phyloP scores from a whole-genome alignment of 495 filamentous ascomycete genomes.

The Chaetomium tenue region DNA sequence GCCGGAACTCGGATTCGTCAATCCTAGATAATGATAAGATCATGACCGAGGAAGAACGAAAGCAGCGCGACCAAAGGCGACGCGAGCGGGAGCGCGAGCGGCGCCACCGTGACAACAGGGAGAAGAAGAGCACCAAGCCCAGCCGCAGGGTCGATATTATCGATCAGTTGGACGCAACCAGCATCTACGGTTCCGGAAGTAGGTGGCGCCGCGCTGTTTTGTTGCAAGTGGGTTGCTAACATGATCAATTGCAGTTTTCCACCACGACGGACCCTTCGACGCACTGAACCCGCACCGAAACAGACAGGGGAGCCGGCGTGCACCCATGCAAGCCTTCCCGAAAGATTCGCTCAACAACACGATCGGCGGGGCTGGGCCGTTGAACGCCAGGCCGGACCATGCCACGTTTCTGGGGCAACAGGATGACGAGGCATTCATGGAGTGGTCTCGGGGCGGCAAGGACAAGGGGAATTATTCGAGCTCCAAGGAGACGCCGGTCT shows the following conservation, averaged over 20 bases:
- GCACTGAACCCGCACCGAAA: constrained; percentile 96
- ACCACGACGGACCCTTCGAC: constrained; percentile 98
- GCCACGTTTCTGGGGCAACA: constrained; percentile 75
- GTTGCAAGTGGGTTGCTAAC: constrained; percentile 22
- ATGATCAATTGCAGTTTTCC: constrained; percentile 71
- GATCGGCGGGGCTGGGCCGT: constrained; percentile 81
- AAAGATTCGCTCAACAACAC: constrained; percentile 88
- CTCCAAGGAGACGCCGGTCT: constrained; percentile 43
- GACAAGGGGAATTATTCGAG: constrained; percentile 21
- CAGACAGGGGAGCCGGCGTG: constrained; percentile 73
- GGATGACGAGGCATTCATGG: constrained; percentile 78
- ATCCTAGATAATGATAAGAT: constrained; percentile 65
- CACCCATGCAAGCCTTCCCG: constrained; percentile 97
- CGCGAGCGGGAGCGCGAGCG: constrained; percentile 64
- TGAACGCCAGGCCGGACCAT: constrained; percentile 79
- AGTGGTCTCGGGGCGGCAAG: constrained; percentile 55
- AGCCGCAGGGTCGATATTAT: constrained; percentile 83
- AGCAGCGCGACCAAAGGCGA: constrained; percentile 66
- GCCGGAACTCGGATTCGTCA: constrained; percentile 94
- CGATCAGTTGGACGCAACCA: constrained; percentile 94
- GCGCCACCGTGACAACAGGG: constrained; percentile 59
- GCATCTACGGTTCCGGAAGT: constrained; percentile 95
- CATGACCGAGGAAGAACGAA: constrained; percentile 71
- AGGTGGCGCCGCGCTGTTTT: constrained; percentile 41
- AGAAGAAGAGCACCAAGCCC: constrained; percentile 49